phyloP scores from a whole-genome alignment of 164 flowering plant genomes.

The Amborella trichopoda region DNA sequence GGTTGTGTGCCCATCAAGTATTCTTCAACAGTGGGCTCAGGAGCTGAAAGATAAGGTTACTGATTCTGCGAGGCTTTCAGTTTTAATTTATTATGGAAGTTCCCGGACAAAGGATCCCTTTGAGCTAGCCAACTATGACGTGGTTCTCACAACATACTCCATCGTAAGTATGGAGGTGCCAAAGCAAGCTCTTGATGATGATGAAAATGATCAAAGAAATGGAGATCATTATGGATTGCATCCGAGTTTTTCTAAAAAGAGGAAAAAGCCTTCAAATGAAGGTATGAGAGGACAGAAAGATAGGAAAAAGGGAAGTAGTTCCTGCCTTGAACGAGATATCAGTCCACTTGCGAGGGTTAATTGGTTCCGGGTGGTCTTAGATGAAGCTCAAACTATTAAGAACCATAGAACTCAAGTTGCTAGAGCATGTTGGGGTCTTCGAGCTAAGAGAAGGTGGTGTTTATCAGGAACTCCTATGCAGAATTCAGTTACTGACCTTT shows the following conservation, averaged over 20 bases:
- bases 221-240: constrained; percentile 53
- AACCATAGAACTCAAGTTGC: constrained; percentile 94
- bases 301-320: constrained; percentile 31
- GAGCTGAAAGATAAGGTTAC: constrained; percentile 84
- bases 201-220: constrained; percentile 48
- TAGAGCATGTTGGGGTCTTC: constrained; percentile 91
- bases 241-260: constrained; percentile 59
- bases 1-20: constrained; percentile 96
- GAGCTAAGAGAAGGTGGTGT: constrained; percentile 97
- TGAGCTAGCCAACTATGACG: constrained; percentile 80
- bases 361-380: constrained; percentile 86
- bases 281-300: constrained; percentile 62
- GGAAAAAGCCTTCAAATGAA: constrained; percentile 31
- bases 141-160: constrained; percentile 87
- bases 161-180: constrained; percentile 94
- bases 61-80: constrained; percentile 47
- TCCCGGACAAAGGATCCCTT: constrained; percentile 66
- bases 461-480: constrained; percentile 98
- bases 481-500: constrained; percentile 87
- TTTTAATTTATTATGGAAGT: constrained; percentile 83
- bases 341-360: constrained; percentile 80
- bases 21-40: constrained; percentile 91
- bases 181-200: constrained; percentile 74
- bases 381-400: constrained; percentile 98
- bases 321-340: constrained; percentile 29